These are phyloP conservation scores for Echinochloa phyllopogon DNA, from an alignment of 176 grass and related monocot species.

Conservation along the genomic window DNA sequence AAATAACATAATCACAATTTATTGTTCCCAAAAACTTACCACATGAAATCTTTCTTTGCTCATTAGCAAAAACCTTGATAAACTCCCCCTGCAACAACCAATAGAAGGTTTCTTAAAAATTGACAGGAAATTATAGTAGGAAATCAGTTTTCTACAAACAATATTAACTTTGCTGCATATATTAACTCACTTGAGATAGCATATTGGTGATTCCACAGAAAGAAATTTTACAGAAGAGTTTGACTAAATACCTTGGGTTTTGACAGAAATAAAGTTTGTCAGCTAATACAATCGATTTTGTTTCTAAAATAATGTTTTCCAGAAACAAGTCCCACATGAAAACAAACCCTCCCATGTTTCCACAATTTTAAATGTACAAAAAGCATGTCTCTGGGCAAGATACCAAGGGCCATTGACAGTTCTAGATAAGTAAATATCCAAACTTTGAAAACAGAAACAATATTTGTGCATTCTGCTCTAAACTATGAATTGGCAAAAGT, in stretches of 20 bases:
- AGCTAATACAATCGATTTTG: neutral
- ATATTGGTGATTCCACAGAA: slow-evolving; percentile 9
- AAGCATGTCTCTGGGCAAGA: neutral
- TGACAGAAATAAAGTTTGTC: neutral
- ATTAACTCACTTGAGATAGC: slow-evolving; percentile 20
- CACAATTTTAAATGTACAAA: neutral
- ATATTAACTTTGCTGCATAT: slow-evolving; percentile 19
- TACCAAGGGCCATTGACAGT: neutral
- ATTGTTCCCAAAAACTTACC: slow-evolving; percentile 58
- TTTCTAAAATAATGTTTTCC: neutral
- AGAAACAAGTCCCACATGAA: neutral
- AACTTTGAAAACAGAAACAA: neutral
- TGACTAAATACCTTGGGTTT: neutral
- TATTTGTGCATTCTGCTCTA: neutral
- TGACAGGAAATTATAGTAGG: neutral
- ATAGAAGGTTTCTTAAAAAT: slow-evolving; percentile 31
- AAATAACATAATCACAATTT: slow-evolving; percentile 40
- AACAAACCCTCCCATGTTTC: neutral
- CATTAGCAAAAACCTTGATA: slow-evolving; percentile 76
- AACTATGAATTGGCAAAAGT: neutral
- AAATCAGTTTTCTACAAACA: slow-evolving; percentile 4
- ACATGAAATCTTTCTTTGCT: slow-evolving; percentile 89
- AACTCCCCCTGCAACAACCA: slow-evolving; percentile 73
- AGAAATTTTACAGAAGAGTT: neutral
- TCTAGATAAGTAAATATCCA: neutral